Base-by-base conservation (phyloP, 805 yeast genomes). In the Gaillardinia entomophila region DNA sequence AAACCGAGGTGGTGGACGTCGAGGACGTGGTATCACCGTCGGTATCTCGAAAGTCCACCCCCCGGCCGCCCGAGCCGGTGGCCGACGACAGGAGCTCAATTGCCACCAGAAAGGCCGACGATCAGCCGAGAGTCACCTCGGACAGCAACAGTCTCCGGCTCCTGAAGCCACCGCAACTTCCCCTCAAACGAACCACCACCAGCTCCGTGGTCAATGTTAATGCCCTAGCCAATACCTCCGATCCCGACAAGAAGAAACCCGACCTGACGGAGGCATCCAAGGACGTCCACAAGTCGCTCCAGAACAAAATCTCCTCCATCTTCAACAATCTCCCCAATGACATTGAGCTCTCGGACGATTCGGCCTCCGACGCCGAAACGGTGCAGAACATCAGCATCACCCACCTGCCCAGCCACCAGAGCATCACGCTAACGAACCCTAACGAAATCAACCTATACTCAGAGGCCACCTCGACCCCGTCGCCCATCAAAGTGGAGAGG, bases 301-400 rank as follows among this genome's bases (percentile, higher is more conserved):
- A 52, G 39, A 57, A 46, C 37, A 45, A 56, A 22, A 62, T 63
- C 10, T 49, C 68, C 2, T 52, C 68, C 5, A 59, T 65, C 4
- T 66, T 66, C 46, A 66, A 62, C 37, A 66, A 66, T 27, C 45
- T 66, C n/a, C 73, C 73, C 11, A 66, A 66, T 41, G 73, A 66
- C 47, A 63, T 66, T 32, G 71, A 66, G 36, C 43, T 66, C 5
- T 63, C 70, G 0, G 73, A 66, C 32, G 72, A 66, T 39, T 61
- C 68, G n/a, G 68, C 67, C 3, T 59, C 66, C 1, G 71, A 65
- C 31, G 42, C 43, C 27, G 71, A 66, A 14, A 57, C 68, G 1
- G 47, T 59, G 6, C 44, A 42, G 18, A 42, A 48, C 32, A 46
- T 23, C 25, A 23, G 13, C 10, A 8, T 10, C 5, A 6, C 13